phyloP scores from a whole-genome alignment of 2,329 filamentous ascomycete genomes.

The Diaporthe citrichinensis region DNA sequence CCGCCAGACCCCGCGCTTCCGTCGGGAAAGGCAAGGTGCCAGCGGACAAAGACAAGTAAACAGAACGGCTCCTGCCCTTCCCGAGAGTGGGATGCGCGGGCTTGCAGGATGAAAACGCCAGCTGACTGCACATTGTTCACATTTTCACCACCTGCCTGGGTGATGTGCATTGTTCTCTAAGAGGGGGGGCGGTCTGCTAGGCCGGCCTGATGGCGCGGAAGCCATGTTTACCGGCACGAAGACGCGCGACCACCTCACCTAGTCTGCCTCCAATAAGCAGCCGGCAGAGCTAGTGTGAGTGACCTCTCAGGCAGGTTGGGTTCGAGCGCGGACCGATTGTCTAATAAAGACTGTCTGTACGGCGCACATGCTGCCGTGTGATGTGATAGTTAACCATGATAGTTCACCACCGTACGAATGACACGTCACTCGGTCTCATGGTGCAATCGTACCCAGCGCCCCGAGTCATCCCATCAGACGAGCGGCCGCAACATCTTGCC shows the following conservation, averaged over 20 bases:
- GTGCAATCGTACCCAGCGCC: background rate
- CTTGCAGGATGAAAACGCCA: conserved; percentile 11
- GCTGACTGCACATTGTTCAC: background rate
- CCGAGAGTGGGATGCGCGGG: background rate
- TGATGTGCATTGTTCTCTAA: conserved; percentile 5
- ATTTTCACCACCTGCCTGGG: background rate
- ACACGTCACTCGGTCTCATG: background rate
- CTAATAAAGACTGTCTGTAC: background rate
- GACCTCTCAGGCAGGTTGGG: background rate
- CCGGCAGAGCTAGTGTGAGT: background rate
- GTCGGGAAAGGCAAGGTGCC: conserved; percentile 11
- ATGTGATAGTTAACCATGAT: background rate
- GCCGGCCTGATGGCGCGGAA: conserved; percentile 32
- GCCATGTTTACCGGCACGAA: conserved; percentile 14
- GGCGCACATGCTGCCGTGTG: background rate
- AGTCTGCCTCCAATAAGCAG: conserved; percentile 22
- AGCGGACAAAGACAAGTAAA: background rate
- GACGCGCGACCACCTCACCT: conserved; percentile 21
- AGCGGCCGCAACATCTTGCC: background rate
- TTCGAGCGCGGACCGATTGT: background rate
- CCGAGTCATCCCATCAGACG: conserved; percentile 19
- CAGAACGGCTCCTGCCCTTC: conserved; percentile 23
- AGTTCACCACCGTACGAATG: background rate
- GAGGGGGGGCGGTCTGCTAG: conserved; percentile 3
- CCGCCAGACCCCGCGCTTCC: conserved; percentile 5